These are phyloP conservation scores for Sugiyamaella americana DNA, from an alignment of 805 yeast species.

Conservation along the genomic window DNA sequence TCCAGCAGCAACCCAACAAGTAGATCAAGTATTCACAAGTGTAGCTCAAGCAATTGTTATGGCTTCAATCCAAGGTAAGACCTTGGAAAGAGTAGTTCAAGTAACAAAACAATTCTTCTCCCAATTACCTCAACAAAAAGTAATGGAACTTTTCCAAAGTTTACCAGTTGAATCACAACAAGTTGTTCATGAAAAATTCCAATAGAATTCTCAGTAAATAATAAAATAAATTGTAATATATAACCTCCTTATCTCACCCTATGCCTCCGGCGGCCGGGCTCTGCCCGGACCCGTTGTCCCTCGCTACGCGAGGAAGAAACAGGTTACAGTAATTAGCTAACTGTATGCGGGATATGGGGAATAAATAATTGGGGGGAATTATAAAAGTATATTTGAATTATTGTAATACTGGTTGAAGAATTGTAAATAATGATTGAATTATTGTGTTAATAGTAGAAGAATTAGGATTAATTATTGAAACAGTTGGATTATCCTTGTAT, in stretches of 20 bases:
- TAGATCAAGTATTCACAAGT: slow-evolving; percentile 57
- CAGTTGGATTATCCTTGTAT: too few relatives aligned
- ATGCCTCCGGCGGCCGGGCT: slow-evolving; percentile 1
- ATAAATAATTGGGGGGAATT: background rate
- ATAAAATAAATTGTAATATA: background rate
- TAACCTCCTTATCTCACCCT: background rate
- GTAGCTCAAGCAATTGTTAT: slow-evolving; percentile 71
- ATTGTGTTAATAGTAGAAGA: too few relatives aligned
- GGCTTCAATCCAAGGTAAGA: slow-evolving; percentile 59
- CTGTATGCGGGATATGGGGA: too few relatives aligned
- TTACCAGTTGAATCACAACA: slow-evolving; percentile 57
- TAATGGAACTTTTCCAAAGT: slow-evolving; percentile 54
- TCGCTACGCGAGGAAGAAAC: background rate
- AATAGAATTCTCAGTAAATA: slow-evolving; percentile 1
- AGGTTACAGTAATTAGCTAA: too few relatives aligned
- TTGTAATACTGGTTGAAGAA: background rate
- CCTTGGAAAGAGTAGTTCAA: slow-evolving; percentile 58
- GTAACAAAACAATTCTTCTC: slow-evolving; percentile 61
- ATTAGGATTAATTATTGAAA: too few relatives aligned
- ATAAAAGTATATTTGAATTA: background rate
- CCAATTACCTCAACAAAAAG: slow-evolving; percentile 62
- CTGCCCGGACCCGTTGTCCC: background rate
- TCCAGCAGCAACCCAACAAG: slow-evolving; percentile 46
- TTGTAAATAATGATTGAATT: too few relatives aligned
- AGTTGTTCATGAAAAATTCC: slow-evolving; percentile 55